Percentiles rank a stretch among this genome's conserved stretches.
phyloP scores from a whole-genome alignment of 768 basidiomycete species.

The Boletus fagicola region DNA sequence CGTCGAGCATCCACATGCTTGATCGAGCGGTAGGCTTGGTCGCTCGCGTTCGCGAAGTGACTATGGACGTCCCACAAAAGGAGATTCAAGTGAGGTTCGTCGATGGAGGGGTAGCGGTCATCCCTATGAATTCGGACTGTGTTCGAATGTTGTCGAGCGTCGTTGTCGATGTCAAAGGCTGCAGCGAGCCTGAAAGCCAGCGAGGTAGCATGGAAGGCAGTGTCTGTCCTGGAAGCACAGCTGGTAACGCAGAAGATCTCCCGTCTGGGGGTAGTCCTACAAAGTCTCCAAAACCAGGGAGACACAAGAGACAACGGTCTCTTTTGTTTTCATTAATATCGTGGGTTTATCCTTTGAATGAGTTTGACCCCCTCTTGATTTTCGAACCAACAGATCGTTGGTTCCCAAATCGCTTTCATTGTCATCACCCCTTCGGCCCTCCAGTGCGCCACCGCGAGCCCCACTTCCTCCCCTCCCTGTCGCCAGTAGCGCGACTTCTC shows the following conservation, averaged over 20 bases:
- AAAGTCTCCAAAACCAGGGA: conserved; percentile 36
- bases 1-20: conserved; percentile 51
- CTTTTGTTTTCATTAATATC: conserved; percentile 68
- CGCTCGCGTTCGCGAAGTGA: conserved; percentile 55
- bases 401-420: conserved; percentile 34
- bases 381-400: conserved; percentile 20
- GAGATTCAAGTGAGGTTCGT: conserved; percentile 54
- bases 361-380: conserved; percentile 1
- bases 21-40: conserved; percentile 60
- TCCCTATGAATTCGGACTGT: conserved; percentile 45
- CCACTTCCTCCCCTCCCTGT: conserved; percentile 32
- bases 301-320: conserved; percentile 71
- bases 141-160: conserved; percentile 49
- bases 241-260: conserved; percentile 19
- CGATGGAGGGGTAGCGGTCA: conserved; percentile 51
- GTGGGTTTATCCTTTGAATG: conserved; percentile 30
- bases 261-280: conserved; percentile 19
- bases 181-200: conserved; percentile 36
- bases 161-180: conserved; percentile 50
- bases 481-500: conserved; percentile 28
- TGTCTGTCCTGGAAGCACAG: conserved; percentile 20
- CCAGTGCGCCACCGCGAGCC: conserved; percentile 26
- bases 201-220: conserved; percentile 33
- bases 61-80: conserved; percentile 52
- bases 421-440: conserved; percentile 21